Conservation (phyloP, 257 asterid species). For the Cynanchum wilfordii region DNA sequence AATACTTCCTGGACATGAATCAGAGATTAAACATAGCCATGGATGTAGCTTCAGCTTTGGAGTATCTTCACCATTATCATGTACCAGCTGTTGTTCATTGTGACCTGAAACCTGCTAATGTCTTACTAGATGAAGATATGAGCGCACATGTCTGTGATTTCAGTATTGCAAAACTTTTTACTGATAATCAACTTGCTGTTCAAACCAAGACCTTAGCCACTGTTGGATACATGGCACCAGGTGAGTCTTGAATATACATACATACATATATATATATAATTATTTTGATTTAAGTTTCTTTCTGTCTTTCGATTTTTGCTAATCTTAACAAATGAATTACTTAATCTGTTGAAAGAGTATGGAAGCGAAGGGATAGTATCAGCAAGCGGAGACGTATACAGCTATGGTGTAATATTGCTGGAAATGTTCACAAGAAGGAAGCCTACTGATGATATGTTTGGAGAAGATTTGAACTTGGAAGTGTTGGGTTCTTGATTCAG, state of each 20-base stretch:
- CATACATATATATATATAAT: neutral
- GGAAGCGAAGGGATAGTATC: slow-evolving; percentile 6
- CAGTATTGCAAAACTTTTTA: slow-evolving; percentile 15
- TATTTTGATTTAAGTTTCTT: neutral
- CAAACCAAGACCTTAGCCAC: slow-evolving; percentile 27
- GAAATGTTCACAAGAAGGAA: slow-evolving; percentile 7
- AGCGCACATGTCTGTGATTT: slow-evolving; percentile 17
- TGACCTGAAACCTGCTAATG: slow-evolving; percentile 22
- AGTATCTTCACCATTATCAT: neutral
- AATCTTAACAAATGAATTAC: neutral
- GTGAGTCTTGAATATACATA: neutral
- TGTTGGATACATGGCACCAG: slow-evolving; percentile 28
- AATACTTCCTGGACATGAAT: neutral
- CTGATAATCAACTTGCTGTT: slow-evolving; percentile 10
- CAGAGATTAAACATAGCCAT: neutral
- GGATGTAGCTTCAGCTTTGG: neutral
- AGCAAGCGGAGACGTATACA: slow-evolving; percentile 10
- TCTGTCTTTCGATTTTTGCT: neutral
- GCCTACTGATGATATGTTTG: slow-evolving; percentile 5
- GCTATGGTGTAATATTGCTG: slow-evolving; percentile 8
- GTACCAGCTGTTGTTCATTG: slow-evolving; percentile 15
- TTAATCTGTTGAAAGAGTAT: slow-evolving; percentile 6
- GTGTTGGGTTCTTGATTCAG: neutral
- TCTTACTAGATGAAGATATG: slow-evolving; percentile 19
- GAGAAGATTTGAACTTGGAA: slow-evolving; percentile 10